phyloP scores from a whole-genome alignment of 768 basidiomycete genomes.

The Pleurotus sapidus region DNA sequence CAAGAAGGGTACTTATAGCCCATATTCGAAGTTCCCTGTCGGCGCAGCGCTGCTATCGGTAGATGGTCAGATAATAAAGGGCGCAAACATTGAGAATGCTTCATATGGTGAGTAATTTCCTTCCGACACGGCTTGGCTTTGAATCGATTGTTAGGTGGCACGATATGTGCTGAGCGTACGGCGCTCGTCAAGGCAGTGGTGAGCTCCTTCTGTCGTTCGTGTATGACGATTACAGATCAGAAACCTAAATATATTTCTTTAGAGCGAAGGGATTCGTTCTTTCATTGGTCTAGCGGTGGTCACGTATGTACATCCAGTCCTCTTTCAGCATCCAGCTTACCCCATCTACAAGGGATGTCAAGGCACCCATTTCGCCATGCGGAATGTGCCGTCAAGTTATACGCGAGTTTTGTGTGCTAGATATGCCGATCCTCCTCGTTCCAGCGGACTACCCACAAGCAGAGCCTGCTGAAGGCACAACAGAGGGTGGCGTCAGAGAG shows the following conservation, averaged over 20 bases:
- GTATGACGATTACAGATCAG: not conserved
- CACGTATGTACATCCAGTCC: constrained; percentile 46
- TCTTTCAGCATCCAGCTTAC: not conserved
- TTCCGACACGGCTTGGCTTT: not conserved
- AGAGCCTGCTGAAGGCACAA: constrained; percentile 30
- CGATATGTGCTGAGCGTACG: constrained; percentile 94
- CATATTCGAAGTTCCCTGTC: constrained; percentile 91
- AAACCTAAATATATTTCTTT: not conserved
- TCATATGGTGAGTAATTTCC: constrained; percentile 64
- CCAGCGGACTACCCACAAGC: constrained; percentile 57
- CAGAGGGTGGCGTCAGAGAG: constrained; percentile 52
- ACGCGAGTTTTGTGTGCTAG: constrained; percentile 76
- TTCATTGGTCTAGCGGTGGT: constrained; percentile 82
- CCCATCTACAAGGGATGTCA: constrained; percentile 56
- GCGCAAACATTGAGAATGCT: constrained; percentile 94
- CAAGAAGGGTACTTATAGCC: constrained; percentile 70
- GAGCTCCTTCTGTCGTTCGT: constrained; percentile 24
- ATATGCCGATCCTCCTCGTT: constrained; percentile 72
- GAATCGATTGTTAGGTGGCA: constrained; percentile 53
- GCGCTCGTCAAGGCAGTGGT: constrained; percentile 94
- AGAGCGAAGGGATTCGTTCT: constrained; percentile 77
- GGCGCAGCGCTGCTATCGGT: constrained; percentile 80
- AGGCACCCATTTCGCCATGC: constrained; percentile 74
- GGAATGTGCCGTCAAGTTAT: constrained; percentile 93
- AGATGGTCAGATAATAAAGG: constrained; percentile 73